A percentile compares a stretch with the other conserved stretches of the same genome.
These are phyloP conservation scores for Diospyros kaki DNA, from an alignment of 148 eudicot genomes.

Conservation along the genomic window DNA sequence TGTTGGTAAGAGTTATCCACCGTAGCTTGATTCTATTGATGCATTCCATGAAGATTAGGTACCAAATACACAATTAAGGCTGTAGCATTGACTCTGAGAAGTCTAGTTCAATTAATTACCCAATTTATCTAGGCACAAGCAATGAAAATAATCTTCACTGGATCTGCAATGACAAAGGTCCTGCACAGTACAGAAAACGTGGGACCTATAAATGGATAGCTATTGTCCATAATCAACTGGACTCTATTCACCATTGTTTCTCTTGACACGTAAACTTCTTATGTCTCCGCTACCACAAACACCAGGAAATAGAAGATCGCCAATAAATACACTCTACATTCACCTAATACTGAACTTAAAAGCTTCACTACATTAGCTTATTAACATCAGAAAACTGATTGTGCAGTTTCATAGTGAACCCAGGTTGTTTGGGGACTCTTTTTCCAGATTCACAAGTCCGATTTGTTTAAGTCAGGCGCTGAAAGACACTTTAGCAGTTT, in stretches of 20 bases:
- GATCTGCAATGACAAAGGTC: background rate
- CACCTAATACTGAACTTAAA: too few species aligned
- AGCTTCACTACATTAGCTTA: too few species aligned
- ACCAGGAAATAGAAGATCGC: background rate
- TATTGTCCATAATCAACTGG: too few species aligned
- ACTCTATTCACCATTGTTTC: background rate
- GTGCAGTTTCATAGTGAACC: too few species aligned
- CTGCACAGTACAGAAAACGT: too few species aligned
- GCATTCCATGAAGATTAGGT: background rate
- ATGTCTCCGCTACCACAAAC: background rate
- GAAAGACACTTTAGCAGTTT: too few species aligned
- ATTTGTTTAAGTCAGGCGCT: too few species aligned
- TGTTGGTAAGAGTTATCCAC: background rate
- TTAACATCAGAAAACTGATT: too few species aligned
- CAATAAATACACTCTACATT: background rate
- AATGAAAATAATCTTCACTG: background rate
- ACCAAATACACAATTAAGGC: background rate
- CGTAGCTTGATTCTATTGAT: too few species aligned
- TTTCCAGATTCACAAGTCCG: too few species aligned
- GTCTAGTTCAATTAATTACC: background rate
- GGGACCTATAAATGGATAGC: too few species aligned
- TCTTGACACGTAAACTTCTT: background rate
- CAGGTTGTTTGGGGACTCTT: too few species aligned
- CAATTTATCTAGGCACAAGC: background rate
- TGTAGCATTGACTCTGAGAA: background rate